A percentile compares a stretch with the other conserved stretches of the same genome.
Conservation (phyloP, 1,284 basidiomycete genomes). For the Schizopora paradoxa region DNA sequence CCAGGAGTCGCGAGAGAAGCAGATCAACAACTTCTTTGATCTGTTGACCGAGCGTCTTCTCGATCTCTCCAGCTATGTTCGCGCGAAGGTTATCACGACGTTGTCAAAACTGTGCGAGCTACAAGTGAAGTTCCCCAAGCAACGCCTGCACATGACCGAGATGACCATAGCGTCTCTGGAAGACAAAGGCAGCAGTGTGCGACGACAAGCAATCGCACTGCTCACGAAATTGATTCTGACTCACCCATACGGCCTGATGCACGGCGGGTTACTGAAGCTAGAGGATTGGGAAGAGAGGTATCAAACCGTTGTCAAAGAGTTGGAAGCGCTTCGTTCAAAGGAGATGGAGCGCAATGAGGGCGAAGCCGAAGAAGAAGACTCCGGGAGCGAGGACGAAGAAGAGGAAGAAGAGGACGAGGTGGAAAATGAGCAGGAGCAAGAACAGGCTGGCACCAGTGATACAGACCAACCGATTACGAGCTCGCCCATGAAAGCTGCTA, state of each 20-base stretch:
- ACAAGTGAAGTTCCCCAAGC: constrained; percentile 81
- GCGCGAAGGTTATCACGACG: constrained; percentile 80
- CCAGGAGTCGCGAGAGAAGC: constrained; percentile 65
- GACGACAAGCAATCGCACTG: constrained; percentile 80
- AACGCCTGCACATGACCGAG: constrained; percentile 72
- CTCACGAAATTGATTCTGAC: constrained; percentile 78
- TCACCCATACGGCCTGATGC: constrained; percentile 84
- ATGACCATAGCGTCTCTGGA: constrained; percentile 78
- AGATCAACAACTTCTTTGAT: constrained; percentile 80
- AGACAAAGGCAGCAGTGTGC: constrained; percentile 87
- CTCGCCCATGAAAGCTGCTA: constrained; percentile 15
- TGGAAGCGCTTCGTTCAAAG: constrained; percentile 56
- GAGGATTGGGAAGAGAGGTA: constrained; percentile 76
- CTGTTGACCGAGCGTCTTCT: constrained; percentile 83
- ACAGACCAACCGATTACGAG: constrained; percentile 11
- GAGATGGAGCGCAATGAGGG: constrained; percentile 50
- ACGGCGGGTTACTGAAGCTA: constrained; percentile 78
- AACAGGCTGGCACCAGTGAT: constrained; percentile 21
- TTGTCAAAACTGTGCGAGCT: constrained; percentile 71
- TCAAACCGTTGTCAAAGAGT: constrained; percentile 43
- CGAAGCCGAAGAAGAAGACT: constrained; percentile 47
- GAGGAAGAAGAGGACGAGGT: constrained; percentile 39
- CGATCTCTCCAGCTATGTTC: constrained; percentile 89
- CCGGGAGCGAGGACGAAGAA: constrained; percentile 30
- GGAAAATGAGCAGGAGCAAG: constrained; percentile 24